These are phyloP conservation scores for Recurvomyces mirabilis DNA, from an alignment of 495 filamentous ascomycete species.

Conservation along the genomic window DNA sequence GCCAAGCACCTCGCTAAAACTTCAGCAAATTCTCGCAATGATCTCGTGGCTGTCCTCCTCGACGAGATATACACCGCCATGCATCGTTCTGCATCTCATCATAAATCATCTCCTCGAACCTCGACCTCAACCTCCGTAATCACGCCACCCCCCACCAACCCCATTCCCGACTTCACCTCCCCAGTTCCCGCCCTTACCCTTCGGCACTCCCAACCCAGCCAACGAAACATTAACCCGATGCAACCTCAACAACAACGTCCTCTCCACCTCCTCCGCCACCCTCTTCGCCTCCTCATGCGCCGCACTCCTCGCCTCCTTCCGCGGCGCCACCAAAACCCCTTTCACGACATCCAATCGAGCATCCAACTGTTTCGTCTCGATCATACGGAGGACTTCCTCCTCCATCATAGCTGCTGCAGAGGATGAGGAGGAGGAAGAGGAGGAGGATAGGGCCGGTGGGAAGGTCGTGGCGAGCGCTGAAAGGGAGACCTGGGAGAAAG, in stretches of 20 bases:
- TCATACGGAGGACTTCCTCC: conserved; percentile 65
- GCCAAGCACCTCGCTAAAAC: no score
- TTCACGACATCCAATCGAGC: conserved; percentile 79
- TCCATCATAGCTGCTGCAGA: no score
- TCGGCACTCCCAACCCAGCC: conserved; percentile 63
- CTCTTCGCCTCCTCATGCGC: conserved; percentile 56
- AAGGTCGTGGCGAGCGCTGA: conserved; percentile 31
- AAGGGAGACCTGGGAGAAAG: conserved; percentile 33
- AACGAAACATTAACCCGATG: conserved; percentile 60
- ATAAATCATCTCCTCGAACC: no score
- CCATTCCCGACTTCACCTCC: no score
- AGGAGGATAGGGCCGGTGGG: conserved; percentile 27
- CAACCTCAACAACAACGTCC: conserved; percentile 60
- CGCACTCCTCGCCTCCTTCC: conserved; percentile 49
- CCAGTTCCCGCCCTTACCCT: no score
- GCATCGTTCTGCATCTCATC: no score
- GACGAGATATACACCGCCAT: no score
- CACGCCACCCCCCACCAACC: no score
- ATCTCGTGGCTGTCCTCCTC: no score
- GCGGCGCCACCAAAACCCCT: conserved; percentile 58
- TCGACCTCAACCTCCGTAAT: no score
- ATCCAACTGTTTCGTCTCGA: conserved; percentile 56
- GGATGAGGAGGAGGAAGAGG: no score
- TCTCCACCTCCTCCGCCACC: conserved; percentile 59
- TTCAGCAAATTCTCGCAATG: no score